Conservation (phyloP, 306 rosid species). For the Prunus dulcis region DNA sequence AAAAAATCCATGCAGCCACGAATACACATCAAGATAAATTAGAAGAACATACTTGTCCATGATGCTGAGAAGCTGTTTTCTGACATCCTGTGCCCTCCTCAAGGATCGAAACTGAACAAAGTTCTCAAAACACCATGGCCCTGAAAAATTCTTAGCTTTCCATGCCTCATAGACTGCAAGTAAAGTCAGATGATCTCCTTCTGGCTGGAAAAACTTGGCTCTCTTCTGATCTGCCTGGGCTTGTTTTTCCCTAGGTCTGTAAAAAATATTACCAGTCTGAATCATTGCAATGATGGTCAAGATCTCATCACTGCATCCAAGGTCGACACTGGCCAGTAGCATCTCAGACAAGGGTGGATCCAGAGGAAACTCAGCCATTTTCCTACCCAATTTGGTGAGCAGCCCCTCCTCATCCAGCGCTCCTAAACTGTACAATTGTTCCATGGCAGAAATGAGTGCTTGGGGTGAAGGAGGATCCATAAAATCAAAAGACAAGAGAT, state of each 20-base stretch:
- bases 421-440: not conserved
- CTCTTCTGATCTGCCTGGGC: conserved; percentile 4
- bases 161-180: not conserved
- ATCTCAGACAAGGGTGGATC: not conserved
- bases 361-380: not conserved
- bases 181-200: not conserved
- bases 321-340: not conserved
- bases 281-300: conserved; percentile 4
- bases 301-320: not conserved
- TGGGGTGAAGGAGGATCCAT: conserved; percentile 4
- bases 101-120: not conserved
- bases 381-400: not conserved
- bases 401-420: conserved; percentile 3
- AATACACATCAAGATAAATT: not conserved
- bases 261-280: not conserved
- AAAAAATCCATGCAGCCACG: not conserved
- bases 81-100: conserved; percentile 6
- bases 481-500: not conserved
- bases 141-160: conserved; percentile 2
- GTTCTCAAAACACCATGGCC: not conserved
- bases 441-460: not conserved
- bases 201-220: conserved; percentile 1
- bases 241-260: conserved; percentile 1
- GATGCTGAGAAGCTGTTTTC: not conserved
- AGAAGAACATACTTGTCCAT: conserved; percentile 25